Percentiles rank a stretch among this genome's conserved stretches.
These are phyloP conservation scores for Eucalyptus erythrocorys DNA, from an alignment of 345 rosid species.

Conservation along the genomic window DNA sequence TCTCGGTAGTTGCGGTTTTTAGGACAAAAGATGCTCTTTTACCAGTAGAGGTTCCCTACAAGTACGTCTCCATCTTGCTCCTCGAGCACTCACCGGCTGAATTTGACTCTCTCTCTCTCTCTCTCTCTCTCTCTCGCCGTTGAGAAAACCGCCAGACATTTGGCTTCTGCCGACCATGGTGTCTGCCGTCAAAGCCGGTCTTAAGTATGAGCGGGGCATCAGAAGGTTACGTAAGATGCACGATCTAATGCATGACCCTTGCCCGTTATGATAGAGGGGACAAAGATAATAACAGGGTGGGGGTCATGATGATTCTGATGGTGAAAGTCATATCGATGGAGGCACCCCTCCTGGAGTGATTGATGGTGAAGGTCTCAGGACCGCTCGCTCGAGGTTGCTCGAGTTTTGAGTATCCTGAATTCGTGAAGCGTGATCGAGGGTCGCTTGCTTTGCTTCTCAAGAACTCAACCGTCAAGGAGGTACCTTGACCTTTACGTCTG, in stretches of 20 bases:
- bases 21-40: not conserved
- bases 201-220: not conserved
- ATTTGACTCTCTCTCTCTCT: not conserved
- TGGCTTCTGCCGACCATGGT: not conserved
- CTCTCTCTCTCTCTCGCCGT: not conserved
- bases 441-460: not conserved
- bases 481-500: not conserved
- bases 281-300: not conserved
- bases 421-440: not conserved
- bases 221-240: not conserved
- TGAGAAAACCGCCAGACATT: not conserved
- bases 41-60: not conserved
- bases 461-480: not conserved
- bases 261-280: not conserved
- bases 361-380: not conserved
- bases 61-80: not conserved
- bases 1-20: not conserved
- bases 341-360: not conserved
- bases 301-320: not conserved
- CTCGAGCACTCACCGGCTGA: not conserved
- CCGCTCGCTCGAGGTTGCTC: not conserved
- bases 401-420: not conserved
- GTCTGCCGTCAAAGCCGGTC: not conserved
- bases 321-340: not conserved
- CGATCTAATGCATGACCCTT: not conserved